These are phyloP conservation scores for Nectriaceae sp. DNA, from an alignment of 2,329 filamentous ascomycete species.

Conservation along the genomic window DNA sequence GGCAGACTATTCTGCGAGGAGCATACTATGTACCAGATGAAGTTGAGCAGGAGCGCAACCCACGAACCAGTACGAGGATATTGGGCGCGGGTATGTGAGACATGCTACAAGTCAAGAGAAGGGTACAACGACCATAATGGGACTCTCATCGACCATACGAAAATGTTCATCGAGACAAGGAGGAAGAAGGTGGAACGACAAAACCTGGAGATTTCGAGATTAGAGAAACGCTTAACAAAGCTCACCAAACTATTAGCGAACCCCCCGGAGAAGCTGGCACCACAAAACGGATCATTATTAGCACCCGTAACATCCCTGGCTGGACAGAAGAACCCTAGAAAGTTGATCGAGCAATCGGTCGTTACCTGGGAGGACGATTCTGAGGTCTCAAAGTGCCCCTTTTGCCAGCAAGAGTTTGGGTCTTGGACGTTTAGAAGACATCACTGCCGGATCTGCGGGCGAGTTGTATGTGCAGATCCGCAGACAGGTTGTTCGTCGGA, in stretches of 20 bases:
- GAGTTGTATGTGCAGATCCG: constrained; percentile 88
- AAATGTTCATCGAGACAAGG: constrained; percentile 69
- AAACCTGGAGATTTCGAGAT: constrained; percentile 81
- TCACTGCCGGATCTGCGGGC: constrained; percentile 91
- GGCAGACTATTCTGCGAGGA: constrained; percentile 94
- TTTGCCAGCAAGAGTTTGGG: constrained; percentile 94
- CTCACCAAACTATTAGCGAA: constrained; percentile 82
- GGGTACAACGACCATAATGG: constrained; percentile 92
- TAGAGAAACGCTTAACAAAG: constrained; percentile 91
- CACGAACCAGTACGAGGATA: constrained; percentile 88
- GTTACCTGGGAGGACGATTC: constrained; percentile 95
- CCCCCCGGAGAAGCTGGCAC: constrained; percentile 65
- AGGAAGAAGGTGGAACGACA: constrained; percentile 80
- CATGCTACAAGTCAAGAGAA: constrained; percentile 96
- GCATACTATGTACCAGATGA: constrained; percentile 99
- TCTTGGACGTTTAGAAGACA: constrained; percentile 91
- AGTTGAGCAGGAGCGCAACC: constrained; percentile 82
- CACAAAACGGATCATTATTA: constrained; percentile 53
- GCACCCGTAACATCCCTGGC: constrained; percentile 63
- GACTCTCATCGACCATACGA: constrained; percentile 69
- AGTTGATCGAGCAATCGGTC: constrained; percentile 84
- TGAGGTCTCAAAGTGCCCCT: constrained; percentile 78
- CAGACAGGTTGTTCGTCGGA: constrained; percentile 83
- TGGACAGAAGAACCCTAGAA: constrained; percentile 74
- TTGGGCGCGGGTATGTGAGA: constrained; percentile 96